These are phyloP conservation scores for Micractinium sp. DNA, from an alignment of 139 green algal genomes.

Conservation along the genomic window DNA sequence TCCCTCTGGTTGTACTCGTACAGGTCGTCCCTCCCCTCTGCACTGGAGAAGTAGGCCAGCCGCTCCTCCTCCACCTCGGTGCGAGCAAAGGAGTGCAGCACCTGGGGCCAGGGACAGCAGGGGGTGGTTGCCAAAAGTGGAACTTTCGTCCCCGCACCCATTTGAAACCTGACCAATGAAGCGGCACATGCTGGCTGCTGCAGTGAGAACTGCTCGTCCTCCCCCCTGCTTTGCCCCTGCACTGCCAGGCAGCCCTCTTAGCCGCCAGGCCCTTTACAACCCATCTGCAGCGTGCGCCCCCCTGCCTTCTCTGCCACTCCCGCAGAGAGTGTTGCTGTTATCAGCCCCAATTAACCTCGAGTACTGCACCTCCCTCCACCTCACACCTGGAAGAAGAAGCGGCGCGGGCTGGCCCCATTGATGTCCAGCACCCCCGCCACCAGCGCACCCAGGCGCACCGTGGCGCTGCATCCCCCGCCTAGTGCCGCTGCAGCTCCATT, in stretches of 20 bases:
- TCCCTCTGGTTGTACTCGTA: conserved; percentile 62
- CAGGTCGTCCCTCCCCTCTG: conserved; percentile 82
- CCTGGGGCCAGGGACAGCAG: not conserved
- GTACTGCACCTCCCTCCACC: not conserved
- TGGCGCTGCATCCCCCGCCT: not conserved
- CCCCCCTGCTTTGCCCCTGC: too few species aligned
- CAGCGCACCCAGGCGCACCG: conserved; percentile 50
- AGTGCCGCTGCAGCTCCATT: not conserved
- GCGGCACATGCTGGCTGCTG: too few species aligned
- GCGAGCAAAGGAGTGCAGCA: conserved; percentile 67
- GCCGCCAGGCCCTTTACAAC: too few species aligned
- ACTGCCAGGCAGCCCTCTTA: too few species aligned
- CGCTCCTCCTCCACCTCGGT: conserved; percentile 74
- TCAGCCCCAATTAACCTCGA: not conserved
- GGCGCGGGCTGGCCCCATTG: conserved; percentile 73
- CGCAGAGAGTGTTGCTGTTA: not conserved
- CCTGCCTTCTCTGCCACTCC: not conserved
- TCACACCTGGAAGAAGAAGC: conserved; percentile 89
- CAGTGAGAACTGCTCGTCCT: too few species aligned
- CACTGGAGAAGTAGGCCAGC: conserved; percentile 84
- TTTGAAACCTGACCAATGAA: too few species aligned
- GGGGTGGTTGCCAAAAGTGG: not conserved
- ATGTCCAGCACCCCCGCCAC: conserved; percentile 86
- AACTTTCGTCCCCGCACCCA: too few species aligned
- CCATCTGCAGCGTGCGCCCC: not conserved